A percentile compares a stretch with the other conserved stretches of the same genome.
phyloP scores from a whole-genome alignment of 352 stramenopile species.

The Phytophthora kernoviae region DNA sequence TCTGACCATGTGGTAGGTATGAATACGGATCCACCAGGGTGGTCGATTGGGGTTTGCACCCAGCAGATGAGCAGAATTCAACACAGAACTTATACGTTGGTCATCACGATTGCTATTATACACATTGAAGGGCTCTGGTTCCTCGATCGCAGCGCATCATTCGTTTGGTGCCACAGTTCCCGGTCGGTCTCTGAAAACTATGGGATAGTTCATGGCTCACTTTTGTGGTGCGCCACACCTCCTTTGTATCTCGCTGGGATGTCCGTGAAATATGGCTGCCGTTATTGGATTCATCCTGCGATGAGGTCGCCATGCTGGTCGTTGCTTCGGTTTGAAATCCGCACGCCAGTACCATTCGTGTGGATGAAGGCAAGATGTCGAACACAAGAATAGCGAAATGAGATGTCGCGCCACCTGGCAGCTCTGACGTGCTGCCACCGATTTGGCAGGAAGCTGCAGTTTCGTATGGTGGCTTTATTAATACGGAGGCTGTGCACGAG shows the following conservation, averaged over 20 bases:
- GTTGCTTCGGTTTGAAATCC: slow-evolving; percentile 8
- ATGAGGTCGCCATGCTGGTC: background rate
- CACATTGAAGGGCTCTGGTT: background rate
- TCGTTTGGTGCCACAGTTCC: background rate
- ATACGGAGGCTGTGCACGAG: background rate
- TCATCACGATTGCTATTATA: background rate
- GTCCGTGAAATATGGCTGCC: slow-evolving; percentile 1
- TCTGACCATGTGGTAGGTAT: background rate
- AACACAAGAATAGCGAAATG: background rate
- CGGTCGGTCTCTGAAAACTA: background rate
- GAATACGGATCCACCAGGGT: no score
- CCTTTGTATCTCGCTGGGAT: background rate
- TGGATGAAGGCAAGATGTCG: background rate
- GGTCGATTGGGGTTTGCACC: no score
- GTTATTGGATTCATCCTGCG: slow-evolving; percentile 18
- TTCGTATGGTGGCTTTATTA: background rate
- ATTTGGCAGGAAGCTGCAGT: no score
- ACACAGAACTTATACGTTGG: background rate
- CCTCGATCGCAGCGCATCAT: no score
- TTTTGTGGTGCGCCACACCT: background rate
- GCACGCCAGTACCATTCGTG: slow-evolving; percentile 14
- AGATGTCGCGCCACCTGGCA: background rate
- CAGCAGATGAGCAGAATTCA: no score
- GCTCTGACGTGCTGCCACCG: background rate
- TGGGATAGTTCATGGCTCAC: background rate